phyloP scores from a whole-genome alignment of 768 basidiomycete species.

The Phallus indusiatus region DNA sequence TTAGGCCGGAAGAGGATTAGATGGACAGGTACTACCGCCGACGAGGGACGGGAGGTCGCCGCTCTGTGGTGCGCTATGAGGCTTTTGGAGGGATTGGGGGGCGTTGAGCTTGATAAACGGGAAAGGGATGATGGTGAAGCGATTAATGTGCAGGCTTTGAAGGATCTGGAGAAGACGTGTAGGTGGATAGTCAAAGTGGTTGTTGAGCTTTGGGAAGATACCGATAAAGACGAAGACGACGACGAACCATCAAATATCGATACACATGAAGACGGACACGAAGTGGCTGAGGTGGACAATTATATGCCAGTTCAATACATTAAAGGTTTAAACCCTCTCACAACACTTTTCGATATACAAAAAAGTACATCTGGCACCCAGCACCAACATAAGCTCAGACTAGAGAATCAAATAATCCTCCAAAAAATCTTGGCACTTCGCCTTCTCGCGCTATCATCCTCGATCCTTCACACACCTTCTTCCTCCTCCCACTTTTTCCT shows the following conservation, averaged over 20 bases:
- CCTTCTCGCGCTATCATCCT: constrained; percentile 58
- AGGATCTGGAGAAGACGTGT: constrained; percentile 52
- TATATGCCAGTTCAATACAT: constrained; percentile 47
- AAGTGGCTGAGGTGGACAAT: constrained; percentile 22
- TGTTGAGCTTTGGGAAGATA: constrained; percentile 62
- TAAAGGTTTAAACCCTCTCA: constrained; percentile 55
- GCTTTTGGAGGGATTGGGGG: constrained; percentile 63
- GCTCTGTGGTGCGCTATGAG: constrained; percentile 81
- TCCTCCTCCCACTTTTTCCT: constrained; percentile 64
- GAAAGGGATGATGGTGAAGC: constrained; percentile 1
- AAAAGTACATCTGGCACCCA: constrained; percentile 20
- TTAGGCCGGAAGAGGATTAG: constrained; percentile 28
- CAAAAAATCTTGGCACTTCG: constrained; percentile 66
- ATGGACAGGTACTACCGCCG: constrained; percentile 16
- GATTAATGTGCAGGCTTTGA: constrained; percentile 20
- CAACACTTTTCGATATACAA: constrained; percentile 29
- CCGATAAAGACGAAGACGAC: constrained; percentile 22
- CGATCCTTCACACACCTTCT: constrained; percentile 43
- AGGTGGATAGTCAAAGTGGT: constrained; percentile 53
- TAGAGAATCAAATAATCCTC: constrained; percentile 47
- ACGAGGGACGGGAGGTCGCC: constrained; percentile 40
- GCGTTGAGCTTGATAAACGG: constrained; percentile 30
- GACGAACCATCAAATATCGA: constrained; percentile 15
- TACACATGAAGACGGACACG: constrained; percentile 10
- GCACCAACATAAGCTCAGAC: constrained; percentile 26